Base-by-base conservation (phyloP, 352 stramenopile genomes). In the Globisporangium paddicum region DNA sequence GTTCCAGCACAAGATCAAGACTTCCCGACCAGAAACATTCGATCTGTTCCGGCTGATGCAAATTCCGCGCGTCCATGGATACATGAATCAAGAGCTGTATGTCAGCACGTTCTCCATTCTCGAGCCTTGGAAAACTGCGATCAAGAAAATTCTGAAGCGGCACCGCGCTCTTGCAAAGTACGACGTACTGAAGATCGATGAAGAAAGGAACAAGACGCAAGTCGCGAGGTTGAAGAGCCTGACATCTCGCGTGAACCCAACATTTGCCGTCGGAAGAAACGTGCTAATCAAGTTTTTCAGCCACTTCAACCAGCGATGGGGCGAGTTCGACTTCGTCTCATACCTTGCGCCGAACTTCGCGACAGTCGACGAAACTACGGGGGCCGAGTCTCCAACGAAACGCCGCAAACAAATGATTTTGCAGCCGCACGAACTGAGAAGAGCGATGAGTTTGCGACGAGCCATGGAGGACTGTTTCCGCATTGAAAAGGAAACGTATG, bases 231-330 rank as follows among this genome's bases (percentile, higher is more conserved):
- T 92, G 52, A 82, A 75, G 30, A 82, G 66, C 44, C 61, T 92
- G 21, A 95, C 86, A 9, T 85, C 82, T 26, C 79, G 82, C 14
- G 82, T 84, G 9, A 95, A 95, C 40, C 86, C 86, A 25, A 82
- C 82, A 28, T 92, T 93, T 62, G 78, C 73, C 0, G 60, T 95
- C 21, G 79, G 77, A 18, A 74, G 78, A 34, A 68, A 62, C 21
- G 28, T 86, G 18, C 52, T 93, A 18, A 57, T 95, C 32, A 95
- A 95, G 58, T 91, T 91, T 30, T 93, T 90, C 60, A 95, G 86
- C 40, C 72, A 90, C 54, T 87, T 85, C 60, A 95, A 95, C 49
- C 67, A 89, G 47, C 78, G 85, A 18, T 95, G 84, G 83, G 75
- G 82, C 19, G 84, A 93, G 62, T 86, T 91, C 46, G 71, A 90